These are phyloP conservation scores for Suillus fuscotomentosus DNA, from an alignment of 768 basidiomycete species.

Conservation along the genomic window DNA sequence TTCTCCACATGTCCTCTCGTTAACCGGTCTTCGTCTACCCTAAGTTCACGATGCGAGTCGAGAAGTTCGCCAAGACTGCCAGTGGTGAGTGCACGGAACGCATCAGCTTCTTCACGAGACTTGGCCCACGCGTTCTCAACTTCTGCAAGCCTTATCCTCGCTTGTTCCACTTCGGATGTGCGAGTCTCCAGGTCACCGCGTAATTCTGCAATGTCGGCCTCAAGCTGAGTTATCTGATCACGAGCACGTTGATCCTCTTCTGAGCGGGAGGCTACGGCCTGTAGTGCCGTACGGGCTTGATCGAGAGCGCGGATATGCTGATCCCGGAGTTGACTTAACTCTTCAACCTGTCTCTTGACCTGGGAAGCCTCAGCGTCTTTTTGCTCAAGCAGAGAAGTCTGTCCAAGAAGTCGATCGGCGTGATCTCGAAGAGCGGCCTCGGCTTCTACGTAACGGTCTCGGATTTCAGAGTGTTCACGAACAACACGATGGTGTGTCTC, in stretches of 20 bases:
- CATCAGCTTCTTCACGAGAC: conserved; percentile 91
- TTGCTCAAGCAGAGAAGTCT: conserved; percentile 74
- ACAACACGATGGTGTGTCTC: conserved; percentile 61
- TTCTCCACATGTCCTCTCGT: conserved; percentile 80
- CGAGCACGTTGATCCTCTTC: conserved; percentile 74
- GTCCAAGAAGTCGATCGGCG: conserved; percentile 66
- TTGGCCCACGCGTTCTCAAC: conserved; percentile 91
- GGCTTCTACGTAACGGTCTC: conserved; percentile 55
- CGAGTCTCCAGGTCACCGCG: conserved; percentile 80
- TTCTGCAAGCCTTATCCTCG: conserved; percentile 65
- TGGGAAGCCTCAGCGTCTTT: conserved; percentile 74
- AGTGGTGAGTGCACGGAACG: conserved; percentile 83
- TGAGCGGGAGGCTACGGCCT: conserved; percentile 72
- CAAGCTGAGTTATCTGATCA: conserved; percentile 66
- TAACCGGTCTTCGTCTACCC: conserved; percentile 78
- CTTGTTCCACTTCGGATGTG: conserved; percentile 69
- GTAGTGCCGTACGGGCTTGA: conserved; percentile 76
- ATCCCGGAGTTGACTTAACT: conserved; percentile 67
- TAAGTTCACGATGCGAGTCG: conserved; percentile 83
- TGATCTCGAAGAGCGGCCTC: conserved; percentile 76
- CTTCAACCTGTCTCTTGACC: conserved; percentile 66
- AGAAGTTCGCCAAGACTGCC: conserved; percentile 82
- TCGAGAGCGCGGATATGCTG: conserved; percentile 88
- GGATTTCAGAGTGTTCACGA: conserved; percentile 68
- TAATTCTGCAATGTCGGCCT: conserved; percentile 75